Evolutionary conservation across 2,329 filamentous ascomycete species (phyloP).

Genomic region (Leptosphaerulina australis): DNA sequence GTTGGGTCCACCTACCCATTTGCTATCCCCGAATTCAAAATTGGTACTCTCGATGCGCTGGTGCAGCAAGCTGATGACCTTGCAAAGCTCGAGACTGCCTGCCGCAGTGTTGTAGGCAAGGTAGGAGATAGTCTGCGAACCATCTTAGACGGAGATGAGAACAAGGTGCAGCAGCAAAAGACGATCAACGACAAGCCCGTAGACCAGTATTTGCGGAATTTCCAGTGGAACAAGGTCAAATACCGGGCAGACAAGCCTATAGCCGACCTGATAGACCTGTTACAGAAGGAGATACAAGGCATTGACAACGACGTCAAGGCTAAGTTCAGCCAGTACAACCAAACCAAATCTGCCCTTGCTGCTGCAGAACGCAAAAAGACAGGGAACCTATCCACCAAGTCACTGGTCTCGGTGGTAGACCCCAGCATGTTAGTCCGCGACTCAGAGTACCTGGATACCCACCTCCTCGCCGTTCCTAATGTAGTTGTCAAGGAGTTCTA

Average conservation of each 20-base stretch:
- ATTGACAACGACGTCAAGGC: constrained; percentile 95
- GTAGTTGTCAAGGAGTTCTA: constrained; percentile 85
- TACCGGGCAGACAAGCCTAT: constrained; percentile 93
- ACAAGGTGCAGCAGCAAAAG: constrained; percentile 84
- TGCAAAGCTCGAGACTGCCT: constrained; percentile 80
- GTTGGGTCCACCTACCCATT: constrained; percentile 79
- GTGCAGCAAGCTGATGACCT: constrained; percentile 97
- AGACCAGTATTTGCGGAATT: constrained; percentile 86
- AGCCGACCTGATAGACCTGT: constrained; percentile 79
- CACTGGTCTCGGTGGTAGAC: constrained; percentile 85
- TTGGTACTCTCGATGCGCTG: constrained; percentile 91
- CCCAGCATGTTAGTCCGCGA: constrained; percentile 76
- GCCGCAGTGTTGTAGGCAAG: constrained; percentile 83
- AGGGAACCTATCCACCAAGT: constrained; percentile 93
- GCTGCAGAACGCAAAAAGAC: constrained; percentile 86
- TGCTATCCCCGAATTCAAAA: constrained; percentile 91
- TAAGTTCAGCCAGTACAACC: constrained; percentile 94
- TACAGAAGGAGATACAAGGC: constrained; percentile 91
- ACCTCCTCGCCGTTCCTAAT: constrained; percentile 86
- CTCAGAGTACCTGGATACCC: constrained; percentile 96
- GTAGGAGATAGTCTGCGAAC: constrained; percentile 83
- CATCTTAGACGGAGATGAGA: constrained; percentile 83
- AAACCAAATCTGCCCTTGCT: constrained; percentile 82
- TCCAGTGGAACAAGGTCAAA: constrained; percentile 97
- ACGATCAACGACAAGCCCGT: constrained; percentile 96